Evolutionary conservation across 2,329 filamentous ascomycete genomes (phyloP), one percentile per base, ranked within the genome.

Genomic region (Penicillium sp.): DNA sequence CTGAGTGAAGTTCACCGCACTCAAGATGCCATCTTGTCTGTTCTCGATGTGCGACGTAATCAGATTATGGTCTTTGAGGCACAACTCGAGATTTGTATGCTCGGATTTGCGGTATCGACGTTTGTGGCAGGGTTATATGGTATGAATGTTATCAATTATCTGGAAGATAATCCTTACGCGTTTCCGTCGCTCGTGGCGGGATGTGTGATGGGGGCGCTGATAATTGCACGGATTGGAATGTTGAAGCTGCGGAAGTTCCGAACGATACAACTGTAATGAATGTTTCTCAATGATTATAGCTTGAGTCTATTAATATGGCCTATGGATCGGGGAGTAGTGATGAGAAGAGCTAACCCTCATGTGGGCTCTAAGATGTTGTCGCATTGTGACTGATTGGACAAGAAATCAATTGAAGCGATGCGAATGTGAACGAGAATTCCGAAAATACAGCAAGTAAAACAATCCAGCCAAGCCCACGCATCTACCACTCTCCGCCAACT

Each of bases 401-500:
- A 54, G 33, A 54, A 54, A 26, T 51, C n/a, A 51, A 51, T 51
- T 35, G 51, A 19, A 28, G 51, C 22, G 35, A 56, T 12, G 26
- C 30, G 13, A 56, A 45, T 5, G n/a, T 30, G 12, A 54, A 38
- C 10, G 22, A 45, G 9, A 24, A 45, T 45, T 13, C 19, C 35
- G 22, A 26, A 24, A 24, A 33, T 28, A 38, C 42, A 42, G 13
- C 35, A 38, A 26, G 9, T 24, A n/a, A 22, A 8, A 44, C 3
- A 1, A 19, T 28, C 35, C 9, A 22, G 22, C 26, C 38, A 33
- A n/a, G n/a, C 28, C 26, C 37, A 44, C 13, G n/a, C 38, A 45
- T 24, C 66, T 62, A 83, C 70, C 77, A 84, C 70, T 87, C 85
- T 13, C 85, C 85, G 12, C 86, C 85, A 60, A 87, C 73, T 35